Percentiles rank a stretch among this genome's conserved stretches.
phyloP scores from a whole-genome alignment of 805 yeast genomes.

The Blastobotrys americana region DNA sequence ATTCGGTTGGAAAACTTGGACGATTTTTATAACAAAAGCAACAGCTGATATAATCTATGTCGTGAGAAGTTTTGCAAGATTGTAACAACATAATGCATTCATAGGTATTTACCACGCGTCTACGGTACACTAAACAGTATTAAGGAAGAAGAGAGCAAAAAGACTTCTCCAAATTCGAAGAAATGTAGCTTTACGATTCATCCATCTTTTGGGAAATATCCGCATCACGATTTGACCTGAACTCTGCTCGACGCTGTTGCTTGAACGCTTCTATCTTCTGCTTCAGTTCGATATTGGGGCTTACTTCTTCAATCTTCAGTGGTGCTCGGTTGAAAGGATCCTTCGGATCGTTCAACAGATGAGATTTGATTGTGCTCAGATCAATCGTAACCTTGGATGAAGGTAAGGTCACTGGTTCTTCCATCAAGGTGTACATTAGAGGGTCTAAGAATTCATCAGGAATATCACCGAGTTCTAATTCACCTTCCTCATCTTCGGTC shows the following conservation, averaged over 20 bases:
- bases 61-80: no score
- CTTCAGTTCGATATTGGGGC: constrained; percentile 66
- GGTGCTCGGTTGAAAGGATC: constrained; percentile 97
- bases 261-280: constrained; percentile 54
- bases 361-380: constrained; percentile 86
- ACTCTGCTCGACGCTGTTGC: constrained; percentile 32
- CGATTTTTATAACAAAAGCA: neutral
- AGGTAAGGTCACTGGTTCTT: constrained; percentile 93
- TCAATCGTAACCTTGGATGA: constrained; percentile 79
- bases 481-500: constrained; percentile 59
- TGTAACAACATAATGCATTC: no score
- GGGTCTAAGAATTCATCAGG: constrained; percentile 98
- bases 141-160: no score
- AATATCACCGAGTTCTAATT: constrained; percentile 79
- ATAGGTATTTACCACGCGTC: no score
- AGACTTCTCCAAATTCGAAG: no score
- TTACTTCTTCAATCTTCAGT: constrained; percentile 77
- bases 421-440: constrained; percentile 90
- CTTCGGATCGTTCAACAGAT: constrained; percentile 85
- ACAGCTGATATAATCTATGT: no score
- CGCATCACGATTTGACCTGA: neutral
- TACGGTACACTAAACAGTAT: no score
- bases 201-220: neutral
- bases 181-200: no score
- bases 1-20: neutral